These are phyloP conservation scores for Thelephora ganbajun DNA, from an alignment of 768 basidiomycete species.

Conservation along the genomic window DNA sequence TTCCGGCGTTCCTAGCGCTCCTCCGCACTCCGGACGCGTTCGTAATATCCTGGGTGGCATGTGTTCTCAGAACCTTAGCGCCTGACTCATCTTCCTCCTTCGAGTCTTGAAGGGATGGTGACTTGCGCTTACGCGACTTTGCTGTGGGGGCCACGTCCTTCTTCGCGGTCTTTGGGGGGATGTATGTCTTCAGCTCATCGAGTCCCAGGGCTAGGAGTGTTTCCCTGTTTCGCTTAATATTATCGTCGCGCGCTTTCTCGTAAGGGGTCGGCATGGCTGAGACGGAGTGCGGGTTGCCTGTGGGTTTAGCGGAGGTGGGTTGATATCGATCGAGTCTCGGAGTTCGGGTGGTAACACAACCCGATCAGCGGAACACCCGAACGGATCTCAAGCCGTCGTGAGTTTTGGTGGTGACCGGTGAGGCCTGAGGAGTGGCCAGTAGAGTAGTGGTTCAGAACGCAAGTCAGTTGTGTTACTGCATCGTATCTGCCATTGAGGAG, in stretches of 20 bases:
- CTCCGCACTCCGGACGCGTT: constrained; percentile 31
- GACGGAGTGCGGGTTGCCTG: no score
- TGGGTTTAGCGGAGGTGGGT: no score
- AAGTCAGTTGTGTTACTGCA: no score
- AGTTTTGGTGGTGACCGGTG: no score
- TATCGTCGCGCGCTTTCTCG: neutral
- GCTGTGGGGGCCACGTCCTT: neutral
- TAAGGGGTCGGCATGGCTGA: neutral
- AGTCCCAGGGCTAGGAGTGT: neutral
- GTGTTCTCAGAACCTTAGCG: neutral
- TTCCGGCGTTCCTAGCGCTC: constrained; percentile 52
- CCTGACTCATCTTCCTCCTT: neutral
- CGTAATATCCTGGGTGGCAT: neutral
- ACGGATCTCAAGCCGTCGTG: no score
- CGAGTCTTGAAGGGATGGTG: neutral
- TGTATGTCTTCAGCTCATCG: neutral
- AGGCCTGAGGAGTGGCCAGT: no score
- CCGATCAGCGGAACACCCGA: no score
- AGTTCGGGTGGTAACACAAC: no score
- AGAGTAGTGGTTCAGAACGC: no score
- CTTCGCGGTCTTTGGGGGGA: neutral
- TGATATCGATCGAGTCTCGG: no score
- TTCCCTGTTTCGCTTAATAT: neutral
- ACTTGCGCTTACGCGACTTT: neutral
- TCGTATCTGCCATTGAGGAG: no score